A percentile compares a stretch with the other conserved stretches of the same genome.
phyloP scores from a whole-genome alignment of 345 rosid genomes.

The Limnanthes douglasii region DNA sequence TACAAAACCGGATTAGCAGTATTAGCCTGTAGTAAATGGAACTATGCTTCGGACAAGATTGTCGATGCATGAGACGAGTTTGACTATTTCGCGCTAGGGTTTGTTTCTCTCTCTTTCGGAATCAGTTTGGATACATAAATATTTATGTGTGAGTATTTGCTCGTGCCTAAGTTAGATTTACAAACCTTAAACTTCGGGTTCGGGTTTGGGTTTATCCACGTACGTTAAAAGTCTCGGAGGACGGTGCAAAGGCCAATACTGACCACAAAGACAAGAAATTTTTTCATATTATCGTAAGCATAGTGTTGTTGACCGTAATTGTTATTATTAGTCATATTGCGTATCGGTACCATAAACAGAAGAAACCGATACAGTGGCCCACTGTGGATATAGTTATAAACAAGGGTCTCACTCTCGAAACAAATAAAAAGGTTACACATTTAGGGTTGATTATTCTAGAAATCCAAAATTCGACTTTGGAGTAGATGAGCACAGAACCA shows the following conservation, averaged over 20 bases:
- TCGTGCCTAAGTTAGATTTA: constrained; percentile 66
- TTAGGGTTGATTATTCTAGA: no score
- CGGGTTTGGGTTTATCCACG: constrained; percentile 24
- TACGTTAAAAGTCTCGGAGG: constrained; percentile 41
- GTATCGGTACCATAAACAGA: constrained; percentile 23
- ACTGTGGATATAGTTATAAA: no score
- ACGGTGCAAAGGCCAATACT: constrained; percentile 11
- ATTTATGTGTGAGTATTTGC: constrained; percentile 49
- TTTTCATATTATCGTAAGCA: constrained; percentile 35
- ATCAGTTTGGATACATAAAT: constrained; percentile 37
- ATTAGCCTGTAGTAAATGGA: constrained; percentile 34
- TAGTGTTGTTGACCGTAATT: constrained; percentile 31
- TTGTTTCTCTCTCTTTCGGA: constrained; percentile 31
- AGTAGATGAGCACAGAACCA: no score
- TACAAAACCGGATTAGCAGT: constrained; percentile 38
- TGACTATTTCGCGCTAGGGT: constrained; percentile 49
- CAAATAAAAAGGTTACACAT: no score
- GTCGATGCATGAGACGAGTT: constrained; percentile 35
- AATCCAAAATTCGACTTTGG: no score
- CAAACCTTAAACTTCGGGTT: constrained; percentile 25
- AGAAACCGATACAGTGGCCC: no score
- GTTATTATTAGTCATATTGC: constrained; percentile 30
- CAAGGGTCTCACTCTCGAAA: no score
- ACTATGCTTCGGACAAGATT: constrained; percentile 19
- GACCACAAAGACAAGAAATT: constrained; percentile 20